phyloP scores from a whole-genome alignment of 768 basidiomycete genomes.

The Hysterangium stoloniferum region DNA sequence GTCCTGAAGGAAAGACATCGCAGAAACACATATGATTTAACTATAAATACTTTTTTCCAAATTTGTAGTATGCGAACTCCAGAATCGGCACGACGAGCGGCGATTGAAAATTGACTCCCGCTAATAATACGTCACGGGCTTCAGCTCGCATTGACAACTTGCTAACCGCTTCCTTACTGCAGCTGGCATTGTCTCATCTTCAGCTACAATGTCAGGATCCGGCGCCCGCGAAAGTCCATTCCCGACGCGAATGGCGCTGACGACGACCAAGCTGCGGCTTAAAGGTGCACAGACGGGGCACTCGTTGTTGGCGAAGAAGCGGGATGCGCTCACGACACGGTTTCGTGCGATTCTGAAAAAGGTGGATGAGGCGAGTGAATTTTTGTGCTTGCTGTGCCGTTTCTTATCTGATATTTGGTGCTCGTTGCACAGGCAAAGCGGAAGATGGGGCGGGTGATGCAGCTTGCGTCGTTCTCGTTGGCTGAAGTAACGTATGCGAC shows the following conservation, averaged over 20 bases:
- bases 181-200: not conserved
- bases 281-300: slow-evolving; percentile 95
- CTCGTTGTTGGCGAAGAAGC: slow-evolving; percentile 92
- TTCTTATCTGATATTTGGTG: slow-evolving; percentile 12
- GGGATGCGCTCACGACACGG: slow-evolving; percentile 90
- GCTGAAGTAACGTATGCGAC: slow-evolving; percentile 98
- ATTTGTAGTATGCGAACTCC: no score
- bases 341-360: slow-evolving; percentile 92
- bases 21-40: no score
- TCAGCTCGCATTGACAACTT: no score
- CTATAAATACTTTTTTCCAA: no score
- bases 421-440: slow-evolving; percentile 70
- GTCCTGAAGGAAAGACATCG: no score
- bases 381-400: not conserved
- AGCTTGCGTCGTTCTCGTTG: slow-evolving; percentile 96
- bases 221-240: slow-evolving; percentile 91
- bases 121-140: no score
- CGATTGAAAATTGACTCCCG: no score
- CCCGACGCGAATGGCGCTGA: slow-evolving; percentile 95
- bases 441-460: slow-evolving; percentile 99
- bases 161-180: no score
- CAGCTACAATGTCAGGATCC: slow-evolving; percentile 69
- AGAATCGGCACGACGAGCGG: no score
- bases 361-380: slow-evolving; percentile 81
- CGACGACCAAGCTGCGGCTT: slow-evolving; percentile 82